Percentiles rank a stretch among this genome's conserved stretches.
These are phyloP conservation scores for Lactarius tabidus DNA, from an alignment of 768 basidiomycete genomes.

Conservation along the genomic window DNA sequence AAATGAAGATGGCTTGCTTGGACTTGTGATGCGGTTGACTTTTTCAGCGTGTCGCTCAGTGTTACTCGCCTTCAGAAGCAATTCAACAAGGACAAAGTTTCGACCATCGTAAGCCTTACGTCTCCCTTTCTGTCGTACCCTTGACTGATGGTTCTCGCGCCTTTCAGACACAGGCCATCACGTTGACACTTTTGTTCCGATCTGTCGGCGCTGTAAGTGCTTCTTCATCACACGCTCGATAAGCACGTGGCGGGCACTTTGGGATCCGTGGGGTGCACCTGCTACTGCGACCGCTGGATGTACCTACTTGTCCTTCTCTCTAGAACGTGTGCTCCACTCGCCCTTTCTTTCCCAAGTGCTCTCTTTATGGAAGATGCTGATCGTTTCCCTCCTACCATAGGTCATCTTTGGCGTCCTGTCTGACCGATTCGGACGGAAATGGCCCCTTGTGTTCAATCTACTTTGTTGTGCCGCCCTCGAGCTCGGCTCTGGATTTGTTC, in stretches of 20 bases:
- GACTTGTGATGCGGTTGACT: constrained; percentile 85
- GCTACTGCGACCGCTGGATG: not conserved
- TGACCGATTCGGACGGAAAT: constrained; percentile 90
- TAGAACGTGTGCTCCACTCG: not conserved
- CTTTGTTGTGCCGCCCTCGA: constrained; percentile 69
- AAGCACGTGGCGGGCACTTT: not conserved
- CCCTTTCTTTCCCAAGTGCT: not conserved
- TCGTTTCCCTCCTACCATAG: constrained; percentile 22
- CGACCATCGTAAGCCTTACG: constrained; percentile 40
- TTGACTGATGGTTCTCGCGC: not conserved
- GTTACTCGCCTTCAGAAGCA: constrained; percentile 46
- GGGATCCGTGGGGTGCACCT: not conserved
- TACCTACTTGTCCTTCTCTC: not conserved
- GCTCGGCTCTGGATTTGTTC: constrained; percentile 75
- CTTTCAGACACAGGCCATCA: constrained; percentile 70
- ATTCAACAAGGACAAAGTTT: constrained; percentile 40
- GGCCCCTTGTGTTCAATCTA: constrained; percentile 81
- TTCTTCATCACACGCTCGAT: not conserved
- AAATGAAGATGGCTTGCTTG: constrained; percentile 71
- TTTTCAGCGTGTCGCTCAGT: constrained; percentile 72
- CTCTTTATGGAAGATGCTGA: constrained; percentile 3
- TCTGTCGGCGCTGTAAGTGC: constrained; percentile 61
- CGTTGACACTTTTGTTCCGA: constrained; percentile 87
- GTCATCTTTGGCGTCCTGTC: constrained; percentile 77
- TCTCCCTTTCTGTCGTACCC: not conserved